Base-by-base conservation (phyloP, 805 yeast species). In the Lipomyces orientalis region DNA sequence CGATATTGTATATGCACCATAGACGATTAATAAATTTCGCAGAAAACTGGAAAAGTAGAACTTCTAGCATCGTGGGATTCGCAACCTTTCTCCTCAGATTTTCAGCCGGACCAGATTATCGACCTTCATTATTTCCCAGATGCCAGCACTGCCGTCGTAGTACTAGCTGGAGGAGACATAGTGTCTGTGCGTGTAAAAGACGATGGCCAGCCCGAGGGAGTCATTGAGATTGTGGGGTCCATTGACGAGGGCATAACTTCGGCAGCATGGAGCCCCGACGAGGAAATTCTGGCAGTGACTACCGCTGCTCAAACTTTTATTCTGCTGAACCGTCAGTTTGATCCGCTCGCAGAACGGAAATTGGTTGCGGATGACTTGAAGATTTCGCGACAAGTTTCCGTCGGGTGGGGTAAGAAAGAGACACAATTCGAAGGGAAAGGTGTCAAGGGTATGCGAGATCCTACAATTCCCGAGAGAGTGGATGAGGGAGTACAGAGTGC, bases 391-490 rank as follows among this genome's bases (percentile, higher is more conserved):
- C 97, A 95, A 76, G 97, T 95, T 49, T 89, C 94, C 34, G 97
- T 95, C 55, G 99, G 99, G 33, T 95, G 99, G 99, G 99, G 99
- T 75, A 90, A 90, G 69, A 88, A 89, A 73, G 98, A 94, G 77
- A 95, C 99, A 0, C 99, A 95, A 79, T 95, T 95, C 78, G 88
- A 90, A 78, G 99, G 99, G 61, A 88, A 86, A 75, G 99, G 99
- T 70, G 95, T 90, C 37, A 89, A 88, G 74, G 75, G 86, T 68
- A 96, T 90, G 79, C 83, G 85, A 6, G 99, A 95, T 78, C 99
- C 98, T 35, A 95, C 99, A 0, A 88, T 94, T 79, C 89, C 88
- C 0, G 85, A 86, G 49, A 85, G 84, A 70, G 85, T 87, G 2
- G 97, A 94, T 74, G 78, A 81, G 46, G 98, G 98, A 56, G 55